A percentile compares a stretch with the other conserved stretches of the same genome.
Conservation (phyloP, 441 rosid genomes). For the Populus tomentosa region DNA sequence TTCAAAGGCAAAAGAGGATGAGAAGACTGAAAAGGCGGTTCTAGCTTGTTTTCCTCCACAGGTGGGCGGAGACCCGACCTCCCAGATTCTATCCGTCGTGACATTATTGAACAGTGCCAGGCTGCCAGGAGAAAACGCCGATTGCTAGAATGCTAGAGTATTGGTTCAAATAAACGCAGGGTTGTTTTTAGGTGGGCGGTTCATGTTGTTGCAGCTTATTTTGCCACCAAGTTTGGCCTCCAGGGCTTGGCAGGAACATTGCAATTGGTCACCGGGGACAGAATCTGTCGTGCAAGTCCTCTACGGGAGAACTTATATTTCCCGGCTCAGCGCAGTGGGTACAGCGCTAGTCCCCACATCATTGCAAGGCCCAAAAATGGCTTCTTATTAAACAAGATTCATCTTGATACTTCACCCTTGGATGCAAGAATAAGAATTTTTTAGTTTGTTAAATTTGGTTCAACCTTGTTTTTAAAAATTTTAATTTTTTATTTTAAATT, state of each 20-base stretch:
- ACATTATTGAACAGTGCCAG: slow-evolving; percentile 59
- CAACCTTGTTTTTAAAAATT: too few relatives aligned
- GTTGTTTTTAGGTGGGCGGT: too few relatives aligned
- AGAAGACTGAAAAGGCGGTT: slow-evolving; percentile 35
- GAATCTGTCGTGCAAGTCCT: not conserved
- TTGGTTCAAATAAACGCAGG: slow-evolving; percentile 26
- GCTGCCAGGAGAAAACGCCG: slow-evolving; percentile 56
- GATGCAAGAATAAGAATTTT: too few relatives aligned
- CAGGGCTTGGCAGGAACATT: too few relatives aligned
- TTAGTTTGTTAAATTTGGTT: too few relatives aligned
- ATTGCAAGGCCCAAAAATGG: not conserved
- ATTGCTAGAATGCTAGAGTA: slow-evolving; percentile 47
- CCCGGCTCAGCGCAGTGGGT: not conserved
- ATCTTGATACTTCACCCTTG: too few relatives aligned
- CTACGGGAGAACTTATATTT: not conserved
- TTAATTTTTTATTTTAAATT: too few relatives aligned
- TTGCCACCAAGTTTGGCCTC: too few relatives aligned
- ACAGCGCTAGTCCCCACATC: not conserved
- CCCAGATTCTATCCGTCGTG: slow-evolving; percentile 43
- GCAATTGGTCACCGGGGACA: too few relatives aligned
- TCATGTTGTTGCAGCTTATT: too few relatives aligned
- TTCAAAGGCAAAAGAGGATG: slow-evolving; percentile 58
- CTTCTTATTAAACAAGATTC: not conserved
- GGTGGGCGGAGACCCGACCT: slow-evolving; percentile 59
- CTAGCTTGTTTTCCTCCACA: slow-evolving; percentile 49